Evolutionary conservation across 208 protist genomes (phyloP), one percentile per base, ranked within the genome.

Genomic region (Blastocrithidia nonstop): DNA sequence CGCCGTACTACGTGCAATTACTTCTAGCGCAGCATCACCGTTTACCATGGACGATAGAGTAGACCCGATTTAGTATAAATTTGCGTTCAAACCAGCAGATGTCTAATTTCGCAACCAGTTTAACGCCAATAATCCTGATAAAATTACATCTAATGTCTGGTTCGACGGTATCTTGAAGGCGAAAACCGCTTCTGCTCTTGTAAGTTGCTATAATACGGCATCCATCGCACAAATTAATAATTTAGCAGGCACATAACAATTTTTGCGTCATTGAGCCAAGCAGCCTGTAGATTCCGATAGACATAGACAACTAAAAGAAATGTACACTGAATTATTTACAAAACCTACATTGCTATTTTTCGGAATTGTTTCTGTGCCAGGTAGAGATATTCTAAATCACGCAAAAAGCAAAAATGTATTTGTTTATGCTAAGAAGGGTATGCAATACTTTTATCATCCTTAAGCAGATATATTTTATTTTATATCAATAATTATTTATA

Each of bases 1-100:
- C 48, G 71, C 45, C 25, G 70, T 87, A 9, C 52, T 92, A 57
- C 47, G 64, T 25, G 68, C 72, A 8, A 83, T 92, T 36, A 87
- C 76, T 49, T 60, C 47, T 37, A 88, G 78, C 48, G 62, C 75
- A 0, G 78, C 76, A 0, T 87, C 83, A 6, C 83, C 83, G 0
- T 92, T 92, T 45, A 56, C 60, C 23, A 92, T 92, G 78, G 72
- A 87, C 7, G 61, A 92, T 40, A 68, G 83, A 20, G 61, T 87
- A 22, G 83, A 92, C 38, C 78, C 83, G 0, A 66, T 72, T 27
- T 78, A 92, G 46, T 87, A 81, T 55, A 92, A 92, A 39, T 66
- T 92, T 28, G 71, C 74, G 13, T 88, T 92, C 46, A 69, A 77
- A 13, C 60, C 73, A 0, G 66, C 76, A 4, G 83, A 92, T 46